Percentiles rank a stretch among this genome's conserved stretches.
These are phyloP conservation scores for Sextonia rubra DNA, from an alignment of 164 flowering plant genomes.

Conservation along the genomic window DNA sequence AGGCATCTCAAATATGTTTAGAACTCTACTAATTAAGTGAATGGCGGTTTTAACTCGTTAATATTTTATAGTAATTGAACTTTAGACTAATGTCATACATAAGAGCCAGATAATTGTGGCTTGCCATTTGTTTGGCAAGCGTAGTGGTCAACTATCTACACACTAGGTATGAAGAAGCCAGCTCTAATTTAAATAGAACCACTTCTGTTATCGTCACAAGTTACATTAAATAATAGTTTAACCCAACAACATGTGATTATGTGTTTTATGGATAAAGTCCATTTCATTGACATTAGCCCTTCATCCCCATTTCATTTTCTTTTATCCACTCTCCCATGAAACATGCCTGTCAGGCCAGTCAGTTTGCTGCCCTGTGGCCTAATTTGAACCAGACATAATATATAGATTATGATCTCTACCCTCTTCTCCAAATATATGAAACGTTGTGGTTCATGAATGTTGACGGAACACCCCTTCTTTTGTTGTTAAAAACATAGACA, in stretches of 20 bases:
- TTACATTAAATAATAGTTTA: neutral
- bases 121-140: neutral
- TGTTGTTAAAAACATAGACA: neutral
- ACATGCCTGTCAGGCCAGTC: neutral
- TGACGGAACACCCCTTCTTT: neutral
- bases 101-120: neutral
- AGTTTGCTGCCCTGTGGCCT: neutral
- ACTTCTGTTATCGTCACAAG: neutral
- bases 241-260: neutral
- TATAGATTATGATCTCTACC: neutral
- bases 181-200: neutral
- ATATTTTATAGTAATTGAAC: neutral
- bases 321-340: neutral
- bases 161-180: neutral
- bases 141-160: neutral
- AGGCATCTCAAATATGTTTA: too few relatives aligned
- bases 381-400: neutral
- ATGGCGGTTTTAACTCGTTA: too few relatives aligned
- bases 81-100: neutral
- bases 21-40: too few relatives aligned
- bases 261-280: neutral
- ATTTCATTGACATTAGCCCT: neutral
- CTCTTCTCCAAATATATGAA: too few relatives aligned
- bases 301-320: neutral
- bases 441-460: neutral